Evolutionary conservation across 768 basidiomycete genomes (phyloP), one percentile per base, ranked within the genome.

Genomic region (Naganishia antarctica): DNA sequence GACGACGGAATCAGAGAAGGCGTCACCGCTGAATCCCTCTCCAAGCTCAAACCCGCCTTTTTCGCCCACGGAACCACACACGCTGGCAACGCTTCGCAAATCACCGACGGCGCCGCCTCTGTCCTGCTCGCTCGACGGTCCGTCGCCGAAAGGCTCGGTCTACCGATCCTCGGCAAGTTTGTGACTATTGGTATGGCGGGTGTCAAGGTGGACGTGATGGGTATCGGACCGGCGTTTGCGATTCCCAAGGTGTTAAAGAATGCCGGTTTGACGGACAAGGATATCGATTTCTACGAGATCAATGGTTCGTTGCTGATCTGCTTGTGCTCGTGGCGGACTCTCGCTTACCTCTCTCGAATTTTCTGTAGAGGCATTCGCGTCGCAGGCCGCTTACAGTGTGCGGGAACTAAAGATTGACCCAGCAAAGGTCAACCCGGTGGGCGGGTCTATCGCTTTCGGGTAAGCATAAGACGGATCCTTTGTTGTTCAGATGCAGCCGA

Each of bases 311-410:
- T 34, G 58, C 51, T 23, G 9, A 3, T 37, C 43, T 21, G 23
- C 6, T 15, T 16, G 0, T 26, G 6, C 16, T 8, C 23, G 61
- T 31, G 60, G 53, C 29, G n/a, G n/a, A n/a, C n/a, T n/a, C n/a
- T n/a, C n/a, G n/a, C n/a, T n/a, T n/a, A n/a, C n/a, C n/a, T n/a
- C n/a, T n/a, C n/a, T n/a, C n/a, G n/a, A n/a, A n/a, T n/a, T n/a
- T n/a, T n/a, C n/a, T 90, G 91, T 78, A 92, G 90, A 91, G 78
- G 90, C 91, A 31, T 92, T 91, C 74, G 90, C 91, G 6, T 76
- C 74, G 7, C 79, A 79, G 65, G 90, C 89, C 2, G 80, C 92
- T 46, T 90, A 86, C 79, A 83, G 80, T 48, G 76, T 91, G 29
- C 78, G 88, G 68, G 82, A 84, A 68, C 78, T 94, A 60, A 84